Conservation (phyloP, 441 rosid species). For the Geranium incanum region DNA sequence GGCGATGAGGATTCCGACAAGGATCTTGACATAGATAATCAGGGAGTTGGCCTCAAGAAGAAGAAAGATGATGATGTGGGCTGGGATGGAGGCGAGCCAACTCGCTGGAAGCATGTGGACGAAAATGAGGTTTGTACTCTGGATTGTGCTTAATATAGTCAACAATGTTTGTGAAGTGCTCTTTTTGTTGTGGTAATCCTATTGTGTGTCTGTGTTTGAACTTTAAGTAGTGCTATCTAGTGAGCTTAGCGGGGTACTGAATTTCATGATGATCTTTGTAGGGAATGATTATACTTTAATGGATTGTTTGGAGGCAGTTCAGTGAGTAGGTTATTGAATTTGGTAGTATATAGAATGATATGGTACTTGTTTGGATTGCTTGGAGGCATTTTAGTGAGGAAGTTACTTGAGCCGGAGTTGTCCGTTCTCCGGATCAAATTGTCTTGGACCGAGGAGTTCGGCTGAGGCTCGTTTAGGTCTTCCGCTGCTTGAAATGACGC, state of each 20-base stretch:
- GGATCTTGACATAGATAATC: slow-evolving; percentile 23
- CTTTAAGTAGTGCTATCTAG: neutral
- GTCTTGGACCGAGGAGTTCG: too few species aligned
- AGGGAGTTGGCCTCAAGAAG: slow-evolving; percentile 29
- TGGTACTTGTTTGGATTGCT: neutral
- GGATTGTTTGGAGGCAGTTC: neutral
- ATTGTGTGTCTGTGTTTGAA: neutral
- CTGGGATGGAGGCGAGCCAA: slow-evolving; percentile 75
- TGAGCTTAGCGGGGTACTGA: neutral
- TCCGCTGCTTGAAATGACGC: too few species aligned
- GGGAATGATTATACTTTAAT: neutral
- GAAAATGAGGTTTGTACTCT: slow-evolving; percentile 47
- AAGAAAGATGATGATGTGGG: slow-evolving; percentile 56
- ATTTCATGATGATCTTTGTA: neutral
- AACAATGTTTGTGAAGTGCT: neutral
- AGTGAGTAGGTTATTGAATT: neutral
- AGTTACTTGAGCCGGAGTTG: neutral
- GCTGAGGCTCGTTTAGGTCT: too few species aligned
- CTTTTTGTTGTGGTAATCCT: neutral
- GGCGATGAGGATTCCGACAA: slow-evolving; percentile 71
- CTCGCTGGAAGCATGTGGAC: slow-evolving; percentile 87
- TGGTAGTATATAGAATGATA: neutral
- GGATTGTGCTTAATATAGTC: neutral
- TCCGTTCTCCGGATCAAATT: too few species aligned
- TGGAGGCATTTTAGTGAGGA: neutral